Percentiles rank a stretch among this genome's conserved stretches.
These are phyloP conservation scores for Aquilaria agallochum DNA, from an alignment of 441 rosid species.

Conservation along the genomic window DNA sequence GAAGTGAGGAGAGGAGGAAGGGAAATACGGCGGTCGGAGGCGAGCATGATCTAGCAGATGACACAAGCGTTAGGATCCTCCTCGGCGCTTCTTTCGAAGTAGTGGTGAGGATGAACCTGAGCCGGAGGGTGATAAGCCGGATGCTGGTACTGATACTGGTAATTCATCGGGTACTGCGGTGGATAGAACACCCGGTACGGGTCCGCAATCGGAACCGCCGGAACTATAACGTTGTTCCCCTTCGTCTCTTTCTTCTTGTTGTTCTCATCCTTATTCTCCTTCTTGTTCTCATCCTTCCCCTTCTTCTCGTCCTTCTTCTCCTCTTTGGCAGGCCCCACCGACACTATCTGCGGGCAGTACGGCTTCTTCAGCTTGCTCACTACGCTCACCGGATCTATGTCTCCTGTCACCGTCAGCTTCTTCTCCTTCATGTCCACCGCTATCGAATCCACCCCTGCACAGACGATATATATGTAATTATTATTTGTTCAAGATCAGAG, in stretches of 20 bases:
- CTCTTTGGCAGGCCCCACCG: slow-evolving; percentile 65
- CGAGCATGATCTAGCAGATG: slow-evolving; percentile 24
- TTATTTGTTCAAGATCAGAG: background rate
- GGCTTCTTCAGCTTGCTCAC: slow-evolving; percentile 43
- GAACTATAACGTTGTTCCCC: background rate
- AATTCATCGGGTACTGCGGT: no score
- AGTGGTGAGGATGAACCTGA: slow-evolving; percentile 23
- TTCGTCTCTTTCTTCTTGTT: background rate
- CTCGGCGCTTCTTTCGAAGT: slow-evolving; percentile 21
- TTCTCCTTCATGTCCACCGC: slow-evolving; percentile 46
- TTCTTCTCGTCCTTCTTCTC: slow-evolving; percentile 52
- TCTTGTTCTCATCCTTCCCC: slow-evolving; percentile 11
- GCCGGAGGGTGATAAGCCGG: background rate
- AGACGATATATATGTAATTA: background rate
- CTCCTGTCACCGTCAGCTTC: slow-evolving; percentile 51
- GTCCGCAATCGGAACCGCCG: slow-evolving; percentile 15
- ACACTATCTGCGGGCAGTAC: slow-evolving; percentile 31
- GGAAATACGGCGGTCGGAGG: no score
- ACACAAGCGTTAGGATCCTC: slow-evolving; percentile 50
- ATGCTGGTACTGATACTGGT: no score
- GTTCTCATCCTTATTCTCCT: background rate
- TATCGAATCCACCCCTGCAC: slow-evolving; percentile 50
- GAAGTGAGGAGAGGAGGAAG: no score
- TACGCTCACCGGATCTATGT: slow-evolving; percentile 32
- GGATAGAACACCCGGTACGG: background rate